Conservation (phyloP, 768 basidiomycete species). For the Cystofilobasidium ferigula region DNA sequence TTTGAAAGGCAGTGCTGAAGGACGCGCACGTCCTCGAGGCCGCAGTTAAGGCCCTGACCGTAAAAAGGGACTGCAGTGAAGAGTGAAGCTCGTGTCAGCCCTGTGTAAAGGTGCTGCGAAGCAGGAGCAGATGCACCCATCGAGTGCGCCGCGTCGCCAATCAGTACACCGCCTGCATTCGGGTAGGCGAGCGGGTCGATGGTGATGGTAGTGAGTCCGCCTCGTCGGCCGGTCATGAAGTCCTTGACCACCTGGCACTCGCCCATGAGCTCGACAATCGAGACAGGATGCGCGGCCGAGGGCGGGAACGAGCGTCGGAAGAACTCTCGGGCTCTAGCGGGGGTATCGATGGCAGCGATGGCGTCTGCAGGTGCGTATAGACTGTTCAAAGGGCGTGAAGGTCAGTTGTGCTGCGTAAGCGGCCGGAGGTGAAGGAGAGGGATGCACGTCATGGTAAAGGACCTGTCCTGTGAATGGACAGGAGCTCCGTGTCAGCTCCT, state of each 20-base stretch:
- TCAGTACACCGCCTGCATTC: slow-evolving; percentile 11
- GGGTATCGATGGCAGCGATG: slow-evolving; percentile 49
- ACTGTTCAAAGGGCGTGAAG: neutral
- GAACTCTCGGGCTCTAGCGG: slow-evolving; percentile 52
- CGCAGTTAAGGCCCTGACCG: slow-evolving; percentile 91
- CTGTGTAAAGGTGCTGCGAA: neutral
- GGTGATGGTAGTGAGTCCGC: slow-evolving; percentile 82
- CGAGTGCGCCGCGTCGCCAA: slow-evolving; percentile 92
- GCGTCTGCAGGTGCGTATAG: slow-evolving; percentile 18
- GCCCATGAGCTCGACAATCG: slow-evolving; percentile 76
- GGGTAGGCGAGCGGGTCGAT: slow-evolving; percentile 43
- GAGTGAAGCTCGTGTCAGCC: slow-evolving; percentile 44
- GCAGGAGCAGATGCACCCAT: slow-evolving; percentile 53
- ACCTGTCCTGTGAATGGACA: slow-evolving; percentile 58
- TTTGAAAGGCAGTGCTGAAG: slow-evolving; percentile 62
- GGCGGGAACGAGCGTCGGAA: slow-evolving; percentile 42
- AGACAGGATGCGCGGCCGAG: slow-evolving; percentile 45
- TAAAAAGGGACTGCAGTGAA: slow-evolving; percentile 33
- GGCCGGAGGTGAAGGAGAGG: slow-evolving; percentile 34
- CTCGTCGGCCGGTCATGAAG: slow-evolving; percentile 74
- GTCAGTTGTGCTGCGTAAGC: neutral
- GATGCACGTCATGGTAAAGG: slow-evolving; percentile 83
- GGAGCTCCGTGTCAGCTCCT: neutral
- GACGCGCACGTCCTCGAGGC: slow-evolving; percentile 90
- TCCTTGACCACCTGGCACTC: slow-evolving; percentile 63